These are phyloP conservation scores for Fusarium ramigenum DNA, from an alignment of 2,329 filamentous ascomycete genomes.

Conservation along the genomic window DNA sequence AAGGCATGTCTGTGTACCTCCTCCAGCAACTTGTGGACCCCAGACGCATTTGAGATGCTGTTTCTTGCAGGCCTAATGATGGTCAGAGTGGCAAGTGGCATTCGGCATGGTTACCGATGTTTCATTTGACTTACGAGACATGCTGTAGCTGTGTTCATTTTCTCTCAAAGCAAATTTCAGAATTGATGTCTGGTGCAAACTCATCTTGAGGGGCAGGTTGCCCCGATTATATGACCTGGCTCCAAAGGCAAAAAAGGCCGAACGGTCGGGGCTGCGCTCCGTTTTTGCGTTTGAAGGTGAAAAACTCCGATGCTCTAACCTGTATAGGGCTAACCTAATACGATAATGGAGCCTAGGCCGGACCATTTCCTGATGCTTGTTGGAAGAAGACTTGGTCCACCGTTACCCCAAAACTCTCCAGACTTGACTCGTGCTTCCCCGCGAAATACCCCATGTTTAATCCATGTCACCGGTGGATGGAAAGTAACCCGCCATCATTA, in stretches of 20 bases:
- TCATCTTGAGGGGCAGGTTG: background rate
- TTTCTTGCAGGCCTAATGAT: background rate
- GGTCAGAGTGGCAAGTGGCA: background rate
- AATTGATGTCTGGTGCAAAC: background rate
- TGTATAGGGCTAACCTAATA: background rate
- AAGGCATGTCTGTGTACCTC: background rate
- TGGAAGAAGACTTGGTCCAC: background rate
- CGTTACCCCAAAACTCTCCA: background rate
- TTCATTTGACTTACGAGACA: conserved; percentile 2
- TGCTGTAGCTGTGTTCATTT: background rate
- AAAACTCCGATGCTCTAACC: background rate
- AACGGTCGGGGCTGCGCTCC: background rate
- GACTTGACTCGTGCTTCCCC: background rate
- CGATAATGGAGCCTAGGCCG: background rate
- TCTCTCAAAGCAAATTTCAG: background rate
- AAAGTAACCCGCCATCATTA: too few relatives aligned
- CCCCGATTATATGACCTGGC: conserved; percentile 9
- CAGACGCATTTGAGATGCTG: conserved; percentile 17
- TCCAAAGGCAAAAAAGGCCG: background rate
- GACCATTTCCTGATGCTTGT: background rate
- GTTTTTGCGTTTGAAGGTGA: background rate
- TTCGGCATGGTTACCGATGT: background rate
- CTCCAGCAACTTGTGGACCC: background rate
- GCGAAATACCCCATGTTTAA: background rate
- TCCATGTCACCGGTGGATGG: background rate